Evolutionary conservation across 2,329 filamentous ascomycete genomes (phyloP).

Genomic region (Sporothrix pseudoabietina): DNA sequence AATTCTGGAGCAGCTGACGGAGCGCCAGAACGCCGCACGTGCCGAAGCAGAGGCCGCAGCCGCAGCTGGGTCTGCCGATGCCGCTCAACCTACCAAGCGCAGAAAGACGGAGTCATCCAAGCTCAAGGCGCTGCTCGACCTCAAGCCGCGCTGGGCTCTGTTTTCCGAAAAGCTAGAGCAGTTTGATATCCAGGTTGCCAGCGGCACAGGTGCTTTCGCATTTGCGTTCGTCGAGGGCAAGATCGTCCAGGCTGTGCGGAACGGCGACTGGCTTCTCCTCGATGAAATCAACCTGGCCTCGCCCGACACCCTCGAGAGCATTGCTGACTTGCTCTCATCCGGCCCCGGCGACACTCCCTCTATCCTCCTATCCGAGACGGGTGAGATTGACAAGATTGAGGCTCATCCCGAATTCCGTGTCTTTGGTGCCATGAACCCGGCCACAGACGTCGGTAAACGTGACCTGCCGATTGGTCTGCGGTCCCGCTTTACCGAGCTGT

Average conservation of each 20-base stretch:
- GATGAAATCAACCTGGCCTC: constrained; percentile 98
- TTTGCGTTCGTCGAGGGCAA: constrained; percentile 97
- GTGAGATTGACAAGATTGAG: constrained; percentile 84
- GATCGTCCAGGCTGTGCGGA: constrained; percentile 91
- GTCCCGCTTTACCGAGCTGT: constrained; percentile 93
- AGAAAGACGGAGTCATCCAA: constrained; percentile 65
- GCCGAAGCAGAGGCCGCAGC: background rate
- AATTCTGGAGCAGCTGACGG: constrained; percentile 60
- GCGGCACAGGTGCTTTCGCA: constrained; percentile 74
- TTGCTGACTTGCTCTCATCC: constrained; percentile 81
- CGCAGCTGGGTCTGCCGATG: constrained; percentile 39
- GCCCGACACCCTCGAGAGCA: constrained; percentile 89
- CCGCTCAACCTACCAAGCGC: constrained; percentile 68
- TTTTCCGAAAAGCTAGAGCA: constrained; percentile 75
- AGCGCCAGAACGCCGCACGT: constrained; percentile 41
- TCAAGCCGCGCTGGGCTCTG: constrained; percentile 72
- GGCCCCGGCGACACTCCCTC: constrained; percentile 74
- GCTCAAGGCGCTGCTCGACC: constrained; percentile 61
- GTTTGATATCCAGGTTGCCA: constrained; percentile 77
- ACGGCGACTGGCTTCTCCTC: constrained; percentile 94
- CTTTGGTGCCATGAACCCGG: constrained; percentile 98
- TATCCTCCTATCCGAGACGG: constrained; percentile 87
- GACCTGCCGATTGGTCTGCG: constrained; percentile 86
- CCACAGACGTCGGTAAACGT: constrained; percentile 94
- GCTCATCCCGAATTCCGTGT: constrained; percentile 93